Evolutionary conservation across 345 rosid species (phyloP), one percentile per base, ranked within the genome.

Genomic region (Cardamine resedifolia): DNA sequence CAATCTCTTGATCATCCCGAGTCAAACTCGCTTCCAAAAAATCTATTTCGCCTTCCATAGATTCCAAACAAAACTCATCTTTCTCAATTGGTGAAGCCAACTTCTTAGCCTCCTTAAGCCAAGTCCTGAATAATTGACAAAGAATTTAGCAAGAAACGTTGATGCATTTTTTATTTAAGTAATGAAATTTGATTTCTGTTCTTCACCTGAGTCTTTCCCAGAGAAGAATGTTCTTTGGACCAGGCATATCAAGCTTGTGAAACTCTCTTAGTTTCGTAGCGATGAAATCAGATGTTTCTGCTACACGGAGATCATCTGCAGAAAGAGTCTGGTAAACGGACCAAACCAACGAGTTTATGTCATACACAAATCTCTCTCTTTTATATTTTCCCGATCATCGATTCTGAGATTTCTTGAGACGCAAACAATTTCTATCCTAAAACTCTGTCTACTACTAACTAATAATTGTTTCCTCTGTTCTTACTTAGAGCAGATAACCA

Each of bases 251-350:
- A 44, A 96, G 97, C 79, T 71, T 68, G 64, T 96, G 97, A 73
- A 96, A 96, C 81, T 88, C 97, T 73, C 91, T 82, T 77, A 92
- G 73, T 57, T 88, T 90, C 23, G 89, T 79, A 7, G 98, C 98
- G 49, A 96, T 43, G 18, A 87, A 79, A 58, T 80, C 84, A 58
- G 99, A 96, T 68, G 74, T 84, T 59, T 85, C 86, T 1, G 65
- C 73, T 58, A 83, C 79, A 31, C 88, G 92, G 7, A 96, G 90
- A 72, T 96, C 99, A 51, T 77, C 86, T 65, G 98, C 97, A 7
- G 97, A 86, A 43, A 96, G 88, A 19, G 99, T 92, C 99, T 96
- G 89, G 62, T 58, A 74, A 65, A 69, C 78, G 18, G 24, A 79
- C 58, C 26, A 75, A 69, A 57, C 72, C 58, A 56, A 61, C 50